A percentile compares a stretch with the other conserved stretches of the same genome.
Conservation (phyloP, 345 rosid genomes). For the Lumnitzera littorea region DNA sequence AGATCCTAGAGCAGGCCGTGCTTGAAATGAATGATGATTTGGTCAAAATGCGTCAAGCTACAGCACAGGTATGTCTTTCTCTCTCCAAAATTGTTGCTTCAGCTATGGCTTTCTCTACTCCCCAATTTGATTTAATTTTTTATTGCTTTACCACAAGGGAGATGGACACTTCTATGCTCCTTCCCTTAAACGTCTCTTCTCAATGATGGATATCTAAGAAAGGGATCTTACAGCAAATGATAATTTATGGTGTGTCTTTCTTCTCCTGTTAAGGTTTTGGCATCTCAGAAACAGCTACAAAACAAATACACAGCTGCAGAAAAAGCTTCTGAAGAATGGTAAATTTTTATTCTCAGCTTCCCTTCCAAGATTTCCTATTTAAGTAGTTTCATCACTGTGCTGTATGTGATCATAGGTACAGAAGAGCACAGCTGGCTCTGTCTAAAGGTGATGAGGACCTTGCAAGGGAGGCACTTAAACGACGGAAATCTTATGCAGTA, state of each 20-base stretch:
- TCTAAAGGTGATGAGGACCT: constrained; percentile 72
- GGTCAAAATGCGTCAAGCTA: constrained; percentile 74
- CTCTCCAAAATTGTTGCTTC: no score
- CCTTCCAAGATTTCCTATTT: not conserved
- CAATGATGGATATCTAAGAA: no score
- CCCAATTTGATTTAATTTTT: not conserved
- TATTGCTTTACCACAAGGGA: not conserved
- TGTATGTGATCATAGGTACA: constrained; percentile 39
- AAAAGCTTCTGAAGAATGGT: constrained; percentile 75
- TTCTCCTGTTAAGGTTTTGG: constrained; percentile 44
- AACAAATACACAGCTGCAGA: constrained; percentile 61
- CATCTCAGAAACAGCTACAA: constrained; percentile 70
- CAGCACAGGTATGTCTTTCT: constrained; percentile 49
- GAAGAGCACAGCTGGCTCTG: constrained; percentile 72
- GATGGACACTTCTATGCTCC: not conserved
- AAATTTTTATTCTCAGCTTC: constrained; percentile 10
- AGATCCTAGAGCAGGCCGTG: constrained; percentile 69
- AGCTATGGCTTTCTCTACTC: no score
- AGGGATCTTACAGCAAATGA: not conserved
- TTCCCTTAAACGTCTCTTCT: not conserved
- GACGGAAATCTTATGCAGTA: constrained; percentile 62
- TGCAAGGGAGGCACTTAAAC: constrained; percentile 77
- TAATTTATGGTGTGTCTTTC: not conserved
- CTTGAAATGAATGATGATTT: constrained; percentile 73
- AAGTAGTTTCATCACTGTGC: constrained; percentile 7